Base-by-base conservation (phyloP, 768 basidiomycete genomes). In the Mycena metata region DNA sequence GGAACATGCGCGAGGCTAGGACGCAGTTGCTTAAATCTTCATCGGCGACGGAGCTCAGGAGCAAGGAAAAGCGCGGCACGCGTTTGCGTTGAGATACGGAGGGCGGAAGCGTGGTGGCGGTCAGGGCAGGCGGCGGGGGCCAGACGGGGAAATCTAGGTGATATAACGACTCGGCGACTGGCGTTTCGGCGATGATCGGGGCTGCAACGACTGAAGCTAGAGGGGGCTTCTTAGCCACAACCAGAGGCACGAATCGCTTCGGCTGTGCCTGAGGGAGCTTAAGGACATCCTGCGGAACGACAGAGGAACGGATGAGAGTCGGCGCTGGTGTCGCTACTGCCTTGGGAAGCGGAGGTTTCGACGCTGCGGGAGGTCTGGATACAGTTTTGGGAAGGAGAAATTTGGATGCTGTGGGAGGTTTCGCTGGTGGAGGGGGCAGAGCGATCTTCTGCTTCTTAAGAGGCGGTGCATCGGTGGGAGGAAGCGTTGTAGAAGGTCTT, bases 401-500 rank as follows among this genome's bases (percentile, higher is more conserved):
- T 51, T 63, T 64, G 24, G 43, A 42, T 9, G 35, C 55, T 59
- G 36, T 23, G 10, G 64, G 50, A 21, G 41, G 26, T 24, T 60
- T 47, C 17, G 51, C 19, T 55, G 26, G 3, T 16, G 49, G 36
- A 33, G 26, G 42, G 19, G 42, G 41, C 7, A 54, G n/a, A 42
- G 54, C n/a, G 19, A 64, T 8, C 50, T 71, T 71, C 13, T 54
- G 61, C 33, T 64, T 67, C 57, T 71, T 71, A 36, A 57, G 16
- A 9, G 66, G 42, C 24, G 59, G 63, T 42, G 58, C 43, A 50
- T 55, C 57, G 23, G n/a, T 43, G 10, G 62, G 12, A 91, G 77
- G 87, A 82, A 79, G 92, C 91, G 33, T 90, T 90, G 69, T 35
- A 47, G 55, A 91, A 81, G 43, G 82, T 90, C 72, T 91, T 93